phyloP scores from a whole-genome alignment of 2,329 filamentous ascomycete species.

The Epichloe baconii region DNA sequence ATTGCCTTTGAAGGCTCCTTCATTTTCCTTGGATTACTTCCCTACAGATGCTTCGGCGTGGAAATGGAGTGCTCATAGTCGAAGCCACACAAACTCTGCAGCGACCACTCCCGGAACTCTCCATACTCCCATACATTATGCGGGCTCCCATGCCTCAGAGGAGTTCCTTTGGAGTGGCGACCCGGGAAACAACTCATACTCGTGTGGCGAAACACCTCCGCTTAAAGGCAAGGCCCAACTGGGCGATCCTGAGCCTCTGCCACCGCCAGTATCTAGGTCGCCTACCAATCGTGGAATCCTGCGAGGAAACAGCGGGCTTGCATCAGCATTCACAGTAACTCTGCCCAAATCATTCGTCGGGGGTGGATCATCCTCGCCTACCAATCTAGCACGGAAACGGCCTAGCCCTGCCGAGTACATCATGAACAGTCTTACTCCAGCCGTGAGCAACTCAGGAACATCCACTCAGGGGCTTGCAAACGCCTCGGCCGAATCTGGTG shows the following conservation, averaged over 20 bases:
- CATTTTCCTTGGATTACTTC: slow-evolving; percentile 55
- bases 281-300: slow-evolving; percentile 41
- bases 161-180: slow-evolving; percentile 40
- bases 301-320: slow-evolving; percentile 41
- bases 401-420: slow-evolving; percentile 50
- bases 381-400: slow-evolving; percentile 34
- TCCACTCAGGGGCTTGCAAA: slow-evolving; percentile 33
- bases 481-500: slow-evolving; percentile 30
- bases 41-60: slow-evolving; percentile 43
- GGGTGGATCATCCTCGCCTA: slow-evolving; percentile 30
- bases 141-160: slow-evolving; percentile 44
- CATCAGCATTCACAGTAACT: slow-evolving; percentile 41
- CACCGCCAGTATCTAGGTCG: slow-evolving; percentile 45
- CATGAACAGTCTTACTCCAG: slow-evolving; percentile 38
- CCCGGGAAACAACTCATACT: slow-evolving; percentile 42
- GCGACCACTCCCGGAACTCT: slow-evolving; percentile 44
- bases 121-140: slow-evolving; percentile 40
- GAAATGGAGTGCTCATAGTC: slow-evolving; percentile 41
- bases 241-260: slow-evolving; percentile 31
- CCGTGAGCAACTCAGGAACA: slow-evolving; percentile 28
- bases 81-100: slow-evolving; percentile 39
- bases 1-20: slow-evolving; percentile 50
- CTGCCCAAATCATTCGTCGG: slow-evolving; percentile 34
- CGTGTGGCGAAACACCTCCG: slow-evolving; percentile 49
- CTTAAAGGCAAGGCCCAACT: slow-evolving; percentile 33